A percentile compares a stretch with the other conserved stretches of the same genome.
Evolutionary conservation across 176 grass and related monocot genomes (phyloP).

Genomic region (Pontederia paniculata): DNA sequence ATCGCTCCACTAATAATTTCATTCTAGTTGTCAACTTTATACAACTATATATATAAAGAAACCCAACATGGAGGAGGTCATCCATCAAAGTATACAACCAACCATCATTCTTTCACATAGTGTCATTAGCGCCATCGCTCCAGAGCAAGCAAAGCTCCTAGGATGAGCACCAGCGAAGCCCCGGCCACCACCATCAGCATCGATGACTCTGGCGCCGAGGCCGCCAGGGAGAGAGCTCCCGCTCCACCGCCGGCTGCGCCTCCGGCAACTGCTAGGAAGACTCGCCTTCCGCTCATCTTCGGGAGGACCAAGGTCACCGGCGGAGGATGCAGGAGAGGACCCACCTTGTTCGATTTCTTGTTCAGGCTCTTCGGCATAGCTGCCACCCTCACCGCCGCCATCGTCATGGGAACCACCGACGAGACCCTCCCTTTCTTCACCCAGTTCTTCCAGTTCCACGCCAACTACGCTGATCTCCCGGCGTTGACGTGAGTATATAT

Average conservation of each 20-base stretch:
- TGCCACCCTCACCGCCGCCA: constrained; percentile 51
- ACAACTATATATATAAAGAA: too few relatives aligned
- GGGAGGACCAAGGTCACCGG: constrained; percentile 25
- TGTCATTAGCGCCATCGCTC: too few relatives aligned
- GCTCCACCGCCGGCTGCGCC: too few relatives aligned
- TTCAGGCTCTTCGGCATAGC: constrained; percentile 49
- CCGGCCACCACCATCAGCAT: constrained; percentile 32
- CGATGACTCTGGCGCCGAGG: constrained; percentile 13
- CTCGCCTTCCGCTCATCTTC: constrained; percentile 14
- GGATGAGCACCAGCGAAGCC: constrained; percentile 46
- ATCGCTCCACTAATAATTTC: too few relatives aligned
- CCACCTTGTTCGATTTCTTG: constrained; percentile 56
- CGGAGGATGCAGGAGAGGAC: constrained; percentile 22
- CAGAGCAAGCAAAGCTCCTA: background rate
- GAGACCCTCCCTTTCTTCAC: constrained; percentile 76
- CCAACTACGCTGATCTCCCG: constrained; percentile 67
- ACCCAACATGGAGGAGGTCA: too few relatives aligned
- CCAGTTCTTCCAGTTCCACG: constrained; percentile 64
- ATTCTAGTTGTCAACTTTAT: too few relatives aligned
- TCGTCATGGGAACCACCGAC: constrained; percentile 54
- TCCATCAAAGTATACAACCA: too few relatives aligned
- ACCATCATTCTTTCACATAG: too few relatives aligned
- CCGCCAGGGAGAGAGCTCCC: background rate
- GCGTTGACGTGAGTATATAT: constrained; percentile 35
- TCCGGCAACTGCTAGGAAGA: background rate